Evolutionary conservation across 306 rosid species (phyloP), one percentile per base, ranked within the genome.

Genomic region (Castanea mollissima): DNA sequence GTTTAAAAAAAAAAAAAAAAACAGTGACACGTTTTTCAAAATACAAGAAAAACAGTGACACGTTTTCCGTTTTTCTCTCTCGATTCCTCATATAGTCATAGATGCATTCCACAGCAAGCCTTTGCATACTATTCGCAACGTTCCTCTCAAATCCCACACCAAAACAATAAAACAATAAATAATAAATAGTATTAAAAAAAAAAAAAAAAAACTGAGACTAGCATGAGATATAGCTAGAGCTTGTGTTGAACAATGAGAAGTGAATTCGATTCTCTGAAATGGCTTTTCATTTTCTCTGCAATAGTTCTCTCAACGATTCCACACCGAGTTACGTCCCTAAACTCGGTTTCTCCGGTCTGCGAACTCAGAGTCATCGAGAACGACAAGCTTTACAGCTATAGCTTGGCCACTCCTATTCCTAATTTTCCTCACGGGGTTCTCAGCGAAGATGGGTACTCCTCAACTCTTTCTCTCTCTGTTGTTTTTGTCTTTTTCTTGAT

Each of bases 401-500:
- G 85, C 65, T 87, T 91, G 84, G 92, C 90, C 19, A 88, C 96
- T 85, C 94, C 97, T 31, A 73, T 79, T 55, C 90, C 86, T 21
- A 64, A 82, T 77, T 90, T 81, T 74, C 97, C 98, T 82, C 99
- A 91, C 46, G 99, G 99, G 79, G 64, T 90, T 71, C 92, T 86
- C 87, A 95, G 97, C 83, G 99, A 95, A 90, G 98, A 95, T 87
- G 99, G 99, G 97, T 94, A 73, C 75, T 51, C 15, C 54, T 49
- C 54, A 49, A 49, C 52, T 41, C 79, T 76, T 51, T 76, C 73
- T 59, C 55, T 74, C 31, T 12, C 81, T 60, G 55, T 20, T 51
- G 60, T 55, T 9, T n/a, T 35, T 57, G 16, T 51, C 27, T 60
- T 19, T 18, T 55, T 63, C 5, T 41, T 74, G 85, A 82, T 87